These are phyloP conservation scores for Brettanomyces sp. DNA, from an alignment of 805 yeast genomes.

Conservation along the genomic window DNA sequence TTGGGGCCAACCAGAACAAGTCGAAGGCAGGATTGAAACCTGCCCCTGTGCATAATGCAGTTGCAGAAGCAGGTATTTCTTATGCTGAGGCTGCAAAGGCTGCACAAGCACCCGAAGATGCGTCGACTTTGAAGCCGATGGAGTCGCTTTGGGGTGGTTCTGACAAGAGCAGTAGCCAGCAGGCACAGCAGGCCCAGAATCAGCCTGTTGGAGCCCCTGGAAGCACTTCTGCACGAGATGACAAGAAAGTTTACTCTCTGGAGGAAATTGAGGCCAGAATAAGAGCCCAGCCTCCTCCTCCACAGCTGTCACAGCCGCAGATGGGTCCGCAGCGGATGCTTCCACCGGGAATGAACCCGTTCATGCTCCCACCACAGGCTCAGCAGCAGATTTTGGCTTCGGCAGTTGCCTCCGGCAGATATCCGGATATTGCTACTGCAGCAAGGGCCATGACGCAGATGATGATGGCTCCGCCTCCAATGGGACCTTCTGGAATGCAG, in stretches of 20 bases:
- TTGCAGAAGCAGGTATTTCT: constrained; percentile 22
- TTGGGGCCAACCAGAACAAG: constrained; percentile 1
- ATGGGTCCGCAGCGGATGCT: constrained; percentile 12
- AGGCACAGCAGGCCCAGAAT: neutral
- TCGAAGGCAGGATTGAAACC: constrained; percentile 6
- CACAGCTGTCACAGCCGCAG: constrained; percentile 16
- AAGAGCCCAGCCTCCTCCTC: constrained; percentile 24
- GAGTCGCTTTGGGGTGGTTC: constrained; percentile 54
- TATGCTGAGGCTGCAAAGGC: constrained; percentile 34
- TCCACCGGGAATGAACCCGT: constrained; percentile 10
- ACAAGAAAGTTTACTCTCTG: constrained; percentile 51
- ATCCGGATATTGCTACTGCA: constrained; percentile 23
- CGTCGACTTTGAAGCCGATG: constrained; percentile 52
- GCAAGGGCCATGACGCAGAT: constrained; percentile 25
- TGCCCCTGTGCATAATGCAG: constrained; percentile 8
- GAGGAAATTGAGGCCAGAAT: constrained; percentile 81
- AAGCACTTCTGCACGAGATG: constrained; percentile 8
- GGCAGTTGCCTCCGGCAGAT: constrained; percentile 25
- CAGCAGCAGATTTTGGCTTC: constrained; percentile 23
- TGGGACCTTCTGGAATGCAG: constrained; percentile 1
- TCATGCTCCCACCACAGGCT: constrained; percentile 22
- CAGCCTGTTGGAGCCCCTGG: neutral
- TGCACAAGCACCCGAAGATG: constrained; percentile 13
- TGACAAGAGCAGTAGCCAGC: constrained; percentile 4
- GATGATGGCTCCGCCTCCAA: constrained; percentile 16